Evolutionary conservation across 305 asterid genomes (phyloP), one percentile per base, ranked within the genome.

Genomic region (Fraxinus ornus): DNA sequence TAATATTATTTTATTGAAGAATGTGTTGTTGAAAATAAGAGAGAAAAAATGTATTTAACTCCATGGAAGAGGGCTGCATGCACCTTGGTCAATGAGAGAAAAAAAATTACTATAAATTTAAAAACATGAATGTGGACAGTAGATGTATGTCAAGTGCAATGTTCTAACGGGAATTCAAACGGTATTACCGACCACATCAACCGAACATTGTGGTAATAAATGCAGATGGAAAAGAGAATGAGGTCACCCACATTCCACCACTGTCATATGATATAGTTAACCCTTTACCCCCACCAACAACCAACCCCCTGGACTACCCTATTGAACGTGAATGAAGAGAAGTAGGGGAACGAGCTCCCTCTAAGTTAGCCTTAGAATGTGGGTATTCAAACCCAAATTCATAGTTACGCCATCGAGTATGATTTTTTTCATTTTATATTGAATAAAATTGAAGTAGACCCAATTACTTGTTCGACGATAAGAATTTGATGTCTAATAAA

Each of bases 131-230:
- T 66, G 70, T 85, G 86, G 86, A 86, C 87, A 81, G 82, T 88
- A 78, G 17, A 30, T 78, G 82, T 75, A 64, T 22, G 89, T 82
- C 89, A 89, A 84, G 68, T 89, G 93, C 91, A 83, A 49, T 86
- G 87, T 84, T 80, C 77, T 83, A 76, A 81, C 82, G 73, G 78
- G 44, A 71, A 7, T 82, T 66, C 79, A 77, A 85, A 86, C 86
- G 81, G 28, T 84, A 77, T 32, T 80, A 83, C 87, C 90, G 87
- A 77, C 80, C 83, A 82, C 39, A 77, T 57, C 41, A 64, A 76
- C 80, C 49, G 39, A 28, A 82, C 82, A 82, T 62, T 30, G 47
- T 12, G 49, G 26, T 74, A 68, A 68, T 80, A 79, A 22, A 78
- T 19, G 75, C 39, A 28, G 2, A 62, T 22, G 72, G 33, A 22